Base-by-base conservation (phyloP, 768 basidiomycete species). In the Phanerodontia chrysosporium region DNA sequence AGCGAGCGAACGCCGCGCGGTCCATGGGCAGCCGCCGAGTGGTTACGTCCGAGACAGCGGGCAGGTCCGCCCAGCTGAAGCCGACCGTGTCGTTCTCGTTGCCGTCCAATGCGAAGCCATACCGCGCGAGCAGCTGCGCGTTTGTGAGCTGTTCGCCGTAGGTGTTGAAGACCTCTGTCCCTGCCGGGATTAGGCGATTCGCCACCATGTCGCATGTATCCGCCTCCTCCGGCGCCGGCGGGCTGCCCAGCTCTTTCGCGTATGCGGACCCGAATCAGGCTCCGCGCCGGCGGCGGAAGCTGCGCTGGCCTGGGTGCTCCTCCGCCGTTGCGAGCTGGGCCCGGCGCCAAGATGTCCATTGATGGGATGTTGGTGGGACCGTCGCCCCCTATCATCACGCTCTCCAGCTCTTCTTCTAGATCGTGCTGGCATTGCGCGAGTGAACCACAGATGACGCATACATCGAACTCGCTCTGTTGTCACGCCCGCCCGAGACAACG, bases 161-260 rank as follows among this genome's bases (percentile, higher is more conserved):
- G 21, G 75, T 73, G 66, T 80, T 80, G 70, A 72, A 79, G 0
- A 78, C 64, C 59, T 79, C 75, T 1, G 64, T 61, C 22, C 64
- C 66, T 0, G 67, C 57, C 0, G 57, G 53, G 28, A 78, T 64
- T n/a, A 61, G 57, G 8, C 61, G 54, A 25, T 72, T 71, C 4
- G 70, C 60, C 16, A 77, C 73, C 71, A 80, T 77, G 24, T 80
- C 79, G 58, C 70, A 73, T 3, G 71, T 72, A 46, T 76, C 71
- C n/a, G 51, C 49, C 14, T 18, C 46, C 27, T 29, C 30, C 45
- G 55, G 18, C 22, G 45, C 27, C 42, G 39, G 21, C 42, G 21
- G 7, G 14, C 5, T 32, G 4, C 8, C 3, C 35, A 9, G 14
- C 4, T 12, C 25, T 49, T 28, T 32, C 9, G 39, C 28, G 27